These are phyloP conservation scores for Halophytophthora batemanensis DNA, from an alignment of 352 stramenopile genomes.

Conservation along the genomic window DNA sequence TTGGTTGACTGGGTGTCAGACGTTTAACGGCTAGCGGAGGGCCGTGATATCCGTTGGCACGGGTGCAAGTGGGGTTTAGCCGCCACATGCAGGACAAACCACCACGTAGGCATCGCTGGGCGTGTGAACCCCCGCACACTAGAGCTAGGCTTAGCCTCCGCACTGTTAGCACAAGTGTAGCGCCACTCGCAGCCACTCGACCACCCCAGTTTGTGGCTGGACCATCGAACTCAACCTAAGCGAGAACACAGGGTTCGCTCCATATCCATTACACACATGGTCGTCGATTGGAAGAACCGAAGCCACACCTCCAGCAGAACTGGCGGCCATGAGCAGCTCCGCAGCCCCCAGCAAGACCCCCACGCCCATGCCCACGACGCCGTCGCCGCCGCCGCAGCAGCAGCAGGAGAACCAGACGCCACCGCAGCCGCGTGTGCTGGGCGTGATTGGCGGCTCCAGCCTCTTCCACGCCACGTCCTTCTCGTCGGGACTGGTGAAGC, in stretches of 20 bases:
- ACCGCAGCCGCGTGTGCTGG: constrained; percentile 48
- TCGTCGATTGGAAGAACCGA: background rate
- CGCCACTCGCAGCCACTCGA: too few species aligned
- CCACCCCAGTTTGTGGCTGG: too few species aligned
- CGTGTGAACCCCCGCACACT: too few species aligned
- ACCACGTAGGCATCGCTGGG: too few species aligned
- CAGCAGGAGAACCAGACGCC: background rate
- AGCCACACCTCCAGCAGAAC: constrained; percentile 1
- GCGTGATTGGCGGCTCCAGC: constrained; percentile 83
- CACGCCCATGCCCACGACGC: background rate
- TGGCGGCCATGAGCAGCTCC: background rate
- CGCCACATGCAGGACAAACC: too few species aligned
- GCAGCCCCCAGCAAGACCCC: background rate
- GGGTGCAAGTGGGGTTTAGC: too few species aligned
- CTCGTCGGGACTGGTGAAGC: constrained; percentile 44
- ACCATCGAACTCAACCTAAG: background rate
- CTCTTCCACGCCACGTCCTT: constrained; percentile 81
- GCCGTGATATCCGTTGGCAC: too few species aligned
- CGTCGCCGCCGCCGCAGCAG: background rate
- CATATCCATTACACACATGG: too few species aligned
- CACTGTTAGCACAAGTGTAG: too few species aligned
- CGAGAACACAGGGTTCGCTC: background rate
- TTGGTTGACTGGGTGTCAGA: too few species aligned
- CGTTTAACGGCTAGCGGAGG: too few species aligned
- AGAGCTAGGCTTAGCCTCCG: too few species aligned